A percentile compares a stretch with the other conserved stretches of the same genome.
phyloP scores from a whole-genome alignment of 2,329 filamentous ascomycete species.

The Aciculosporium take region DNA sequence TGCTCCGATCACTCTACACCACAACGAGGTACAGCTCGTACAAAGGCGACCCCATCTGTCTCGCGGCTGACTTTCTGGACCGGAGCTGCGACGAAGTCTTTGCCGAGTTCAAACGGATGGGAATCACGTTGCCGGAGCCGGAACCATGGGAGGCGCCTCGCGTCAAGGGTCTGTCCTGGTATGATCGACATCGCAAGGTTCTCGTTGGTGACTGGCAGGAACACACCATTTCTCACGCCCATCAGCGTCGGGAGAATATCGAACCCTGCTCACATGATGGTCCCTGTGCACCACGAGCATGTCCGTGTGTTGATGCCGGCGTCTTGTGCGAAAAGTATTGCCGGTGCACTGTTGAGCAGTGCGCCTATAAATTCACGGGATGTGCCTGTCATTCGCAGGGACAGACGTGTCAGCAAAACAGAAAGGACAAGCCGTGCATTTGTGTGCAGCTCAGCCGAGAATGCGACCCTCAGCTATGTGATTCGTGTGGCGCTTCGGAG shows the following conservation, averaged over 20 bases:
- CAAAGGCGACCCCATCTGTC: conserved; percentile 30
- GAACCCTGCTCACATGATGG: conserved; percentile 58
- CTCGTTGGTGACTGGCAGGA: conserved; percentile 41
- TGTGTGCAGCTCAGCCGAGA: conserved; percentile 62
- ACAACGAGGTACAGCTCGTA: conserved; percentile 27
- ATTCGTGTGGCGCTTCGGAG: conserved; percentile 52
- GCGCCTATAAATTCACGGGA: conserved; percentile 50
- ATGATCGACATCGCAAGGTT: conserved; percentile 41
- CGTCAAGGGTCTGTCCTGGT: conserved; percentile 36
- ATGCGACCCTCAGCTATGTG: conserved; percentile 66
- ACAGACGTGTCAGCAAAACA: conserved; percentile 40
- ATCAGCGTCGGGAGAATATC: conserved; percentile 41
- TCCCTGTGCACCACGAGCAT: conserved; percentile 45
- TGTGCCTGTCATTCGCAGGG: conserved; percentile 50
- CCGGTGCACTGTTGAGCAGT: conserved; percentile 42
- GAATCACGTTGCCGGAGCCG: conserved; percentile 13
- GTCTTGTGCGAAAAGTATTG: conserved; percentile 64
- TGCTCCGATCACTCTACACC: conserved; percentile 33
- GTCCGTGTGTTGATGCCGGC: conserved; percentile 45
- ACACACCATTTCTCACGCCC: conserved; percentile 38
- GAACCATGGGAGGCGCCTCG: conserved; percentile 18
- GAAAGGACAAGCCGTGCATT: conserved; percentile 49
- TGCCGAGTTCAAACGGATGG: conserved; percentile 14
- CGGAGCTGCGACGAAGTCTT: conserved; percentile 39
- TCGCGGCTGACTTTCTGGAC: conserved; percentile 34